phyloP scores from a whole-genome alignment of 345 rosid species.

The Arabidopsis arenosa region DNA sequence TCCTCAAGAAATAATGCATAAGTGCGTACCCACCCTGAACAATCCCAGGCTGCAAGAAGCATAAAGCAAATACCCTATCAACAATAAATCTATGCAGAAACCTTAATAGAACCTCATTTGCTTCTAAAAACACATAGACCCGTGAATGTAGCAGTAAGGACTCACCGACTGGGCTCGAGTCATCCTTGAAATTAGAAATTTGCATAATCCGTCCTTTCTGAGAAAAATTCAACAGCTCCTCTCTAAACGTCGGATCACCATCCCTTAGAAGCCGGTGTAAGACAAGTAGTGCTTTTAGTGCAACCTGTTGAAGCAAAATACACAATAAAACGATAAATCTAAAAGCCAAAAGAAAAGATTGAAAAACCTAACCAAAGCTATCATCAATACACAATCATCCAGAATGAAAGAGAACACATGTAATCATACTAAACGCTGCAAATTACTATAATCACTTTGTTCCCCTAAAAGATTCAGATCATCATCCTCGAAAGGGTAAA shows the following conservation, averaged over 20 bases:
- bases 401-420: conserved; percentile 4
- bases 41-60: conserved; percentile 79
- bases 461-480: background rate
- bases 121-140: conserved; percentile 1
- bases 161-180: conserved; percentile 76
- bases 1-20: conserved; percentile 90
- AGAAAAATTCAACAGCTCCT: conserved; percentile 67
- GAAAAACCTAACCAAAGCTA: conserved; percentile 6
- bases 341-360: background rate
- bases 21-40: conserved; percentile 90
- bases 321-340: background rate
- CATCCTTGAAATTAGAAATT: conserved; percentile 88
- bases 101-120: conserved; percentile 11
- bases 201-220: conserved; percentile 75
- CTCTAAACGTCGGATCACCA: conserved; percentile 88
- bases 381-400: background rate
- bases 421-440: background rate
- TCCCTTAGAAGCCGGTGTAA: conserved; percentile 81
- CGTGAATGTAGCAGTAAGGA: conserved; percentile 10
- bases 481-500: background rate
- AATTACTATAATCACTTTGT: background rate
- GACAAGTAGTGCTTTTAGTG: conserved; percentile 79
- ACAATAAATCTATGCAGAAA: conserved; percentile 26
- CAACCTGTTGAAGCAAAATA: conserved; percentile 58
- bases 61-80: conserved; percentile 23